Evolutionary conservation across 169 alveolate genomes (phyloP), one percentile per base, ranked within the genome.

Genomic region (Ichthyophthirius multifiliis): DNA sequence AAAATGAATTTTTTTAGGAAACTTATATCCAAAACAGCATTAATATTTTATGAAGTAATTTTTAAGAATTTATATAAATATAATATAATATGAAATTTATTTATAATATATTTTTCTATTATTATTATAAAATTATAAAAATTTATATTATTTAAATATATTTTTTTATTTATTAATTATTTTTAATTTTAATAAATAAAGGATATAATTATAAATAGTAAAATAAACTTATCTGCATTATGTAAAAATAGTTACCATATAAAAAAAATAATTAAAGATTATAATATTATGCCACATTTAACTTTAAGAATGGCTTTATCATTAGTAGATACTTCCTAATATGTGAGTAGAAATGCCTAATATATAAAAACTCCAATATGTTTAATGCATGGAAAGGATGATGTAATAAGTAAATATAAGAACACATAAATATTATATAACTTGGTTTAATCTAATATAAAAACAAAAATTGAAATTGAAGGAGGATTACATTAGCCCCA

Each of bases 191-290:
- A 55, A 20, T 55, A 18, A 27, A 55, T 20, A 18, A 10, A 55
- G 71, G 71, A 55, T 55, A n/a, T 55, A 15, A 34, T 55, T 18
- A 18, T 55, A n/a, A 55, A 55, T 23, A 55, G 71, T 9, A 55
- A 55, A 23, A 55, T 55, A n/a, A 55, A 55, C 39, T 55, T 55
- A 10, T 27, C 43, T 23, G 71, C 71, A 13, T 39, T 55, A 12
- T 55, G 71, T 27, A 55, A 55, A 55, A 55, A 55, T 55, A 55
- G 71, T 23, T 55, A 55, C 34, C 71, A 55, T 23, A 55, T 55
- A 10, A 55, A 55, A 39, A 55, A 55, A 7, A 55, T 55, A 39
- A 55, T 55, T 5, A 55, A 55, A 55, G 71, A 55, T 6, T 34
- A 55, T 27, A 34, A 55, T 10, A 55, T 55, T 27, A 27, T 39